These are phyloP conservation scores for Rhizophagus prolifer DNA, from an alignment of 192 early-diverging fungal species.

Conservation along the genomic window DNA sequence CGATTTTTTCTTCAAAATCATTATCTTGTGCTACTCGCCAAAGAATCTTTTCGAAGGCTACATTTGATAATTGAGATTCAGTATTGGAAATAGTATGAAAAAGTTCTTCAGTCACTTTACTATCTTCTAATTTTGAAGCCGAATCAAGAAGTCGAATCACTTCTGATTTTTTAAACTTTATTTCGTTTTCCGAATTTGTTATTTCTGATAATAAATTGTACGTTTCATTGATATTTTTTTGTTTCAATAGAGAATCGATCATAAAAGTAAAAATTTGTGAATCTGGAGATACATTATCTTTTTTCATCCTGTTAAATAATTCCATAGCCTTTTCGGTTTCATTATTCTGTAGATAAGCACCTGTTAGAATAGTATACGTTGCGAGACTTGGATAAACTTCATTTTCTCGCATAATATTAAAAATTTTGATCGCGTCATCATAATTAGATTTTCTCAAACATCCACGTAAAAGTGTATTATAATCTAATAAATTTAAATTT, in stretches of 20 bases:
- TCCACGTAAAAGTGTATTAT: constrained; percentile 34
- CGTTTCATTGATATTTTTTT: constrained; percentile 16
- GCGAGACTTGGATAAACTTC: constrained; percentile 28
- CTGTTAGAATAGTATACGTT: constrained; percentile 41
- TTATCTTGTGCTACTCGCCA: constrained; percentile 8
- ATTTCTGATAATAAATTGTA: constrained; percentile 33
- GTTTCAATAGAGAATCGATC: neutral
- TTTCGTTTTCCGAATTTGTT: neutral
- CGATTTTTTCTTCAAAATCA: neutral
- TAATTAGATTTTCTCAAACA: constrained; percentile 32
- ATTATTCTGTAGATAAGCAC: constrained; percentile 32
- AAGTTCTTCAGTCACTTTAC: neutral
- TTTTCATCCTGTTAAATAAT: constrained; percentile 40
- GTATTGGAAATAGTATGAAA: neutral
- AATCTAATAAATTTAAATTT: constrained; percentile 24
- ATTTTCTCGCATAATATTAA: constrained; percentile 27
- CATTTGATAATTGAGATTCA: neutral
- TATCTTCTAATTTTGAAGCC: neutral
- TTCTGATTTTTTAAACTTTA: constrained; percentile 29
- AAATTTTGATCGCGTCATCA: constrained; percentile 33
- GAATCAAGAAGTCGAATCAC: constrained; percentile 29
- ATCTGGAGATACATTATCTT: constrained; percentile 31
- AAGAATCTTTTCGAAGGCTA: constrained; percentile 9
- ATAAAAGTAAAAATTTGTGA: constrained; percentile 27
- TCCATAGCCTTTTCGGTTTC: constrained; percentile 32